Evolutionary conservation across 148 eudicot genomes (phyloP), one percentile per base, ranked within the genome.

Genomic region (Mesembryanthemum crystallinum): DNA sequence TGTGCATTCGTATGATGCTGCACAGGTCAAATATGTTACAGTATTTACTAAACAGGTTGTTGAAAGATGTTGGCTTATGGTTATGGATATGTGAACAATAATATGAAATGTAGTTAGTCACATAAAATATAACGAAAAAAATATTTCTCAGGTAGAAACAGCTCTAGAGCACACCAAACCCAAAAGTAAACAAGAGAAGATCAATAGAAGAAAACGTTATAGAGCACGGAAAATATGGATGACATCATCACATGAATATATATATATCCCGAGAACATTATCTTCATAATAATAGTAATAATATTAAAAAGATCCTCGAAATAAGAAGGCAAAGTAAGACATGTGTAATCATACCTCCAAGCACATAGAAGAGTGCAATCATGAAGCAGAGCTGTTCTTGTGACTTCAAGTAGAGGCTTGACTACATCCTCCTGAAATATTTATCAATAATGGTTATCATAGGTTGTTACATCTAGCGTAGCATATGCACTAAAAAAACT

Each of bases 291-390:
- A n/a, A n/a, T n/a, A n/a, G n/a, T n/a, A n/a, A n/a, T n/a, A n/a
- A n/a, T n/a, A n/a, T n/a, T n/a, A n/a, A n/a, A n/a, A n/a, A n/a
- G n/a, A n/a, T n/a, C n/a, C n/a, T n/a, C n/a, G n/a, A n/a, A n/a
- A n/a, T n/a, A n/a, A n/a, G n/a, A n/a, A n/a, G n/a, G n/a, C n/a
- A n/a, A n/a, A n/a, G n/a, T n/a, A 35, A 35, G 39, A 6, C 39
- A 35, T 35, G 39, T n/a, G 39, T 35, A 20, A 54, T 61, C 17
- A 20, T 87, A 92, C 98, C 98, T 94, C 96, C 98, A 94, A 78
- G 70, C 92, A 67, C 97, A 94, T 69, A 92, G 79, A 82, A 94
- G 98, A 68, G 97, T 92, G 85, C 97, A 94, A 82, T 94, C 98
- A 88, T 94, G 98, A 85, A 94, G 91, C 54, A 94, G 77, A 68